Conservation (phyloP, 208 protist genomes). For the Porcisia hertigi region DNA sequence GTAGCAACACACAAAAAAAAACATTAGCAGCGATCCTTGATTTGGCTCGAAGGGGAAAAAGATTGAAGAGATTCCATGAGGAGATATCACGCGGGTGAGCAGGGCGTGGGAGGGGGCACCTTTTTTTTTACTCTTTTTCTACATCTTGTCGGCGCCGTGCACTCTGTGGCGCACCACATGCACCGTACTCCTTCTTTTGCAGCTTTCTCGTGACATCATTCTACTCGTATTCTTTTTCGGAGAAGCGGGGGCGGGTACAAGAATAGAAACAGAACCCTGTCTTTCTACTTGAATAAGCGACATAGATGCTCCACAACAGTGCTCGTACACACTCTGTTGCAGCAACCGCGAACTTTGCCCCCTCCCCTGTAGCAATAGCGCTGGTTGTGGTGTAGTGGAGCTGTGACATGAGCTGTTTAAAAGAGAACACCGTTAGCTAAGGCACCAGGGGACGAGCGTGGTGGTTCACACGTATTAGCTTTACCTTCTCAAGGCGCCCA, state of each 20-base stretch:
- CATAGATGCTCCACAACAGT: not conserved
- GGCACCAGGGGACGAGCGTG: no score
- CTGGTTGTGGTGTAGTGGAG: not conserved
- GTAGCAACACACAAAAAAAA: not conserved
- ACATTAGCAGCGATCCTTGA: not conserved
- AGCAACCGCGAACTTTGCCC: no score
- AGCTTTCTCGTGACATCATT: not conserved
- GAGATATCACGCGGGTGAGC: not conserved
- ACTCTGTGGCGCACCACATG: not conserved
- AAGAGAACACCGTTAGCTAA: no score
- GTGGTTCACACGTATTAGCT: no score
- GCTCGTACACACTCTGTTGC: no score
- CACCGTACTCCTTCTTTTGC: not conserved
- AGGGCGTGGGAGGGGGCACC: not conserved
- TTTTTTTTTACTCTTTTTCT: not conserved
- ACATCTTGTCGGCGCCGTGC: not conserved
- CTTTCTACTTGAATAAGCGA: not conserved
- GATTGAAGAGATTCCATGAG: not conserved
- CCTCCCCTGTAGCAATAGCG: not conserved
- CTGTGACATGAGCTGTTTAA: not conserved
- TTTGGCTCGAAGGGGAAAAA: not conserved
- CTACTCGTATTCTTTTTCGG: not conserved
- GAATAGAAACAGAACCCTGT: no score
- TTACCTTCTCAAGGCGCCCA: no score
- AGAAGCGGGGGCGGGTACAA: not conserved